phyloP scores from a whole-genome alignment of 1,284 basidiomycete genomes.

The Kwoniella shivajii region DNA sequence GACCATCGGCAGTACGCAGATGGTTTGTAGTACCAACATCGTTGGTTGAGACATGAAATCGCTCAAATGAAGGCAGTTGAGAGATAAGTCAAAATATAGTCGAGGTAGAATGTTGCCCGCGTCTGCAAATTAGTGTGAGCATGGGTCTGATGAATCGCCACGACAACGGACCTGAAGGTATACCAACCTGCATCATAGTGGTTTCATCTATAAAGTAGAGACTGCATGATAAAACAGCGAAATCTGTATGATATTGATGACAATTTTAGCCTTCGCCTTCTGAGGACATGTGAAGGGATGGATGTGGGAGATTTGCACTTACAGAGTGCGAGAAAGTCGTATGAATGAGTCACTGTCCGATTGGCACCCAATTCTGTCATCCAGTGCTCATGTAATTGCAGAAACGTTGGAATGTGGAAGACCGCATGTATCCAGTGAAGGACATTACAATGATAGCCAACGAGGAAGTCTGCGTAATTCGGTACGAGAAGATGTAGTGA shows the following conservation, averaged over 20 bases:
- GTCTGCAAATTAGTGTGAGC: slow-evolving; percentile 2
- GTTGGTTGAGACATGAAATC: slow-evolving; percentile 19
- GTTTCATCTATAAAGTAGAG: slow-evolving; percentile 19
- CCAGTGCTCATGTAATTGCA: slow-evolving; percentile 32
- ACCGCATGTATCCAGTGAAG: slow-evolving; percentile 29
- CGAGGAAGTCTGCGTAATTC: slow-evolving; percentile 9
- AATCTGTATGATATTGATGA: slow-evolving; percentile 6
- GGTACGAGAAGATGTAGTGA: slow-evolving; percentile 17
- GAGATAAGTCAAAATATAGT: slow-evolving; percentile 20
- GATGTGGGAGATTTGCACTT: not conserved
- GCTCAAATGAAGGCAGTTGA: slow-evolving; percentile 21
- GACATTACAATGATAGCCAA: slow-evolving; percentile 17
- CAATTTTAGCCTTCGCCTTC: not conserved
- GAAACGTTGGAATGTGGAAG: slow-evolving; percentile 30
- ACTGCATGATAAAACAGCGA: slow-evolving; percentile 20
- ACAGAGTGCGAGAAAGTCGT: slow-evolving; percentile 22
- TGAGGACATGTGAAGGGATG: not conserved
- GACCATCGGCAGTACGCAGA: slow-evolving; percentile 20
- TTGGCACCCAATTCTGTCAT: slow-evolving; percentile 8
- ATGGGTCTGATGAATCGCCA: not conserved
- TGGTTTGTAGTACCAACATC: slow-evolving; percentile 15
- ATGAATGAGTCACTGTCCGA: not conserved
- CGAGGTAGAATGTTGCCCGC: slow-evolving; percentile 12
- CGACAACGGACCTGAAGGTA: slow-evolving; percentile 4
- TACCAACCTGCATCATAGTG: slow-evolving; percentile 6